phyloP scores from a whole-genome alignment of 2,329 filamentous ascomycete species.

The Pseudogymnoascus destructans region DNA sequence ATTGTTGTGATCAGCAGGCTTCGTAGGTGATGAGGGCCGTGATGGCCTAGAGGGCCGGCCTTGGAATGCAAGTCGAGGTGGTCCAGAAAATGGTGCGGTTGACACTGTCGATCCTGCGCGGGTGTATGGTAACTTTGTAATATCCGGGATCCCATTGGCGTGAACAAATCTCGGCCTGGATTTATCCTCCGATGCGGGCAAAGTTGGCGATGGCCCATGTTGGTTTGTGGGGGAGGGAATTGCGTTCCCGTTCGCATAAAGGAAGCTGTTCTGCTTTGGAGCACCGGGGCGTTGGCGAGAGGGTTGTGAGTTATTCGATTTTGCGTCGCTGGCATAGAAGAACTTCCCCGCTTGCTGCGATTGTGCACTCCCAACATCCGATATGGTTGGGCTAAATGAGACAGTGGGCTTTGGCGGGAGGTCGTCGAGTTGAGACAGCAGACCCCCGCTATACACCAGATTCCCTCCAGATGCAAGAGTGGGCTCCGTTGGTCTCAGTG shows the following conservation, averaged over 20 bases:
- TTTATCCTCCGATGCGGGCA: slow-evolving; percentile 27
- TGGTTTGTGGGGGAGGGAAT: slow-evolving; percentile 20
- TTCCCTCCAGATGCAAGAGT: slow-evolving; percentile 2
- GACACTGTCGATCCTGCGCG: slow-evolving; percentile 31
- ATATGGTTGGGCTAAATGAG: slow-evolving; percentile 31
- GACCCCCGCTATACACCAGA: not conserved
- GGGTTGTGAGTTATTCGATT: slow-evolving; percentile 26
- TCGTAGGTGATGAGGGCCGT: not conserved
- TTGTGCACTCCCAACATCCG: slow-evolving; percentile 20
- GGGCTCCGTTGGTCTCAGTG: slow-evolving; percentile 8
- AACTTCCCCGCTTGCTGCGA: slow-evolving; percentile 46
- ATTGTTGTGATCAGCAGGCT: not conserved
- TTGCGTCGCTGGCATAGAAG: slow-evolving; percentile 80
- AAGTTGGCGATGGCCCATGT: slow-evolving; percentile 19
- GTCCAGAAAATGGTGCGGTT: slow-evolving; percentile 31
- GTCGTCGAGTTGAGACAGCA: slow-evolving; percentile 4
- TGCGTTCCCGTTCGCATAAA: slow-evolving; percentile 36
- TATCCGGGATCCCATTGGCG: slow-evolving; percentile 50
- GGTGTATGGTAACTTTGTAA: slow-evolving; percentile 28
- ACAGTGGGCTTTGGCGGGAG: slow-evolving; percentile 19
- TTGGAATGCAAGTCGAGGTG: slow-evolving; percentile 28
- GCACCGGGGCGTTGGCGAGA: slow-evolving; percentile 29
- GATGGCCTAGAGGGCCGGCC: not conserved
- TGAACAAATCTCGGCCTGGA: slow-evolving; percentile 59
- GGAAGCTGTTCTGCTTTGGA: slow-evolving; percentile 27